These are phyloP conservation scores for Nitzschia sp. DNA, from an alignment of 108 stramenopile species.

Conservation along the genomic window DNA sequence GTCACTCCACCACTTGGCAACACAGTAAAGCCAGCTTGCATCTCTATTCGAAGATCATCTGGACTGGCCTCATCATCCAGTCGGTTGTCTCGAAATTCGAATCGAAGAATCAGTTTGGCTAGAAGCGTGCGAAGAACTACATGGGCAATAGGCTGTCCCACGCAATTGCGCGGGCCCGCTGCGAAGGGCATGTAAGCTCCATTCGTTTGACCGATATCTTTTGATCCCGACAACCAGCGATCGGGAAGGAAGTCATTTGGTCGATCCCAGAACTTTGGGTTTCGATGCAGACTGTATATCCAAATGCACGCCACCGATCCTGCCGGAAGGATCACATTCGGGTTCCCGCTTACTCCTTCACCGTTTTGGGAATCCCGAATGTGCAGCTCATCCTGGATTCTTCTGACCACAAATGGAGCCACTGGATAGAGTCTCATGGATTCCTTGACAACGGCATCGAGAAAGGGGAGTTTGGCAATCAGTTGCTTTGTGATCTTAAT, in stretches of 20 bases:
- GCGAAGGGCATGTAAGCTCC: constrained; percentile 94
- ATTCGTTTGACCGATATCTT: constrained; percentile 59
- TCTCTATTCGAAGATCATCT: constrained; percentile 73
- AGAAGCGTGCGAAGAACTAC: constrained; percentile 78
- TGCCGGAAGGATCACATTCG: constrained; percentile 51
- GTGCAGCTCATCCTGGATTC: constrained; percentile 59
- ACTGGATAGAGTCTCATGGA: constrained; percentile 93
- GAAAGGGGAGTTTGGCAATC: constrained; percentile 60
- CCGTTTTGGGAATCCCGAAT: neutral
- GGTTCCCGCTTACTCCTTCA: constrained; percentile 5
- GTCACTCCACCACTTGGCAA: constrained; percentile 86
- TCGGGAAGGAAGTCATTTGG: constrained; percentile 88
- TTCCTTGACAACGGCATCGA: constrained; percentile 89
- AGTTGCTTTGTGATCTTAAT: constrained; percentile 39
- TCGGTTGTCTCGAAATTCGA: constrained; percentile 56
- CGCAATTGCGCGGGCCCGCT: constrained; percentile 87
- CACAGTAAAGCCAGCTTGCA: constrained; percentile 96
- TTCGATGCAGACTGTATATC: constrained; percentile 93
- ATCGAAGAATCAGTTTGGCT: constrained; percentile 61
- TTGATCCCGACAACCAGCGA: constrained; percentile 66
- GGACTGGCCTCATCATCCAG: constrained; percentile 7
- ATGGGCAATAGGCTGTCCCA: constrained; percentile 92
- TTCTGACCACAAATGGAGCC: constrained; percentile 90
- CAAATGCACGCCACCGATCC: constrained; percentile 86
- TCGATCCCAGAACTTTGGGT: constrained; percentile 77